Evolutionary conservation across 2,329 filamentous ascomycete species (phyloP).

Genomic region (Fusarium lateritium): DNA sequence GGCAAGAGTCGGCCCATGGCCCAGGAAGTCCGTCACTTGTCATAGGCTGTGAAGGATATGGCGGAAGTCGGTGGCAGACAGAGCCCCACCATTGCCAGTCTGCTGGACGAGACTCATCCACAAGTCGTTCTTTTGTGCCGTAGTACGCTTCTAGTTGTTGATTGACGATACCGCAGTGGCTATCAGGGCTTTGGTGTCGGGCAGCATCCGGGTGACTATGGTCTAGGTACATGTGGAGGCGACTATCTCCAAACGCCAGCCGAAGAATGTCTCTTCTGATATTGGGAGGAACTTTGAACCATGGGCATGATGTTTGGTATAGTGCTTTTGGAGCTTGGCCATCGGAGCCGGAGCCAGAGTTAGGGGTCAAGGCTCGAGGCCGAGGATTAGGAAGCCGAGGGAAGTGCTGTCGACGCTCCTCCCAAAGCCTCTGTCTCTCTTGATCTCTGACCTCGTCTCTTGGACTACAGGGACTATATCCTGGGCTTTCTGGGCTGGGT

Average conservation of each 20-base stretch:
- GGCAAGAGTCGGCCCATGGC: not conserved
- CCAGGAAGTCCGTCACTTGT: not conserved
- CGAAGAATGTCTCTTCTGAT: not conserved
- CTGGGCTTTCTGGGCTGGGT: no score
- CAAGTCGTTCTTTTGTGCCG: not conserved
- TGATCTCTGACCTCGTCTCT: not conserved
- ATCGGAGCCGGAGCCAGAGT: not conserved
- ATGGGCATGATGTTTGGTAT: not conserved
- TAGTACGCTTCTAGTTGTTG: not conserved
- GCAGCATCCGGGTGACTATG: not conserved
- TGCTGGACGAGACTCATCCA: not conserved
- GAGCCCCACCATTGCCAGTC: not conserved
- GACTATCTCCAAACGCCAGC: slow-evolving; percentile 1
- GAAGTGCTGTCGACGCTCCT: not conserved
- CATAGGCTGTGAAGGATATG: not conserved
- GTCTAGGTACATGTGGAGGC: not conserved
- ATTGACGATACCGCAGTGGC: slow-evolving; percentile 13
- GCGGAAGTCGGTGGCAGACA: not conserved
- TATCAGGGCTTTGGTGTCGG: not conserved
- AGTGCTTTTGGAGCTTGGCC: not conserved
- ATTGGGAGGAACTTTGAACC: not conserved
- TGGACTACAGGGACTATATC: not conserved
- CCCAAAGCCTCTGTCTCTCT: not conserved
- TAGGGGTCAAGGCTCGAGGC: slow-evolving; percentile 5
- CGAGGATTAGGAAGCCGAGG: not conserved